Evolutionary conservation across 2,329 filamentous ascomycete species (phyloP).

Genomic region (Exophiala xenobiotica): DNA sequence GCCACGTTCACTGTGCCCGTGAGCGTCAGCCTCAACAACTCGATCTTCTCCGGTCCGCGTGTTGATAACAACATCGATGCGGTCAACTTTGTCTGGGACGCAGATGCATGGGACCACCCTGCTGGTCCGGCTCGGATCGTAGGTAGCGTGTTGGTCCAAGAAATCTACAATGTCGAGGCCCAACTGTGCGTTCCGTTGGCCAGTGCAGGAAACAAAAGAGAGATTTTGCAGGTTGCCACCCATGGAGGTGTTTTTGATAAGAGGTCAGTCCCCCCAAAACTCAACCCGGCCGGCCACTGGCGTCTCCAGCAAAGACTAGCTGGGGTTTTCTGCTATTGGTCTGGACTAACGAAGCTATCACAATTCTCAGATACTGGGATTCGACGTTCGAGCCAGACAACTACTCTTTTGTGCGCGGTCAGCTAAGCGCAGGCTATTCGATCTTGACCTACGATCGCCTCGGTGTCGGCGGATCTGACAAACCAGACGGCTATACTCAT

Average conservation of each 20-base stretch:
- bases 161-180: conserved; percentile 23
- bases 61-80: neutral
- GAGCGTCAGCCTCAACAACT: neutral
- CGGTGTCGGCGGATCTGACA: conserved; percentile 37
- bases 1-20: neutral
- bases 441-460: conserved; percentile 43
- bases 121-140: neutral
- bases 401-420: conserved; percentile 40
- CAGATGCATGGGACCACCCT: neutral
- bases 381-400: conserved; percentile 37
- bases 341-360: neutral
- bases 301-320: neutral
- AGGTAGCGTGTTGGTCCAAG: neutral
- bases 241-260: conserved; percentile 16
- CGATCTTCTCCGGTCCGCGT: neutral
- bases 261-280: neutral
- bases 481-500: conserved; percentile 40
- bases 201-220: conserved; percentile 6
- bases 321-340: neutral
- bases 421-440: conserved; percentile 38
- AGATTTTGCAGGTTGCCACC: conserved; percentile 24
- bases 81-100: neutral
- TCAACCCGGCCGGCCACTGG: neutral
- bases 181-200: conserved; percentile 22
- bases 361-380: conserved; percentile 24